Base-by-base conservation (phyloP, 495 filamentous ascomycete genomes). In the Neurospora cerealis region DNA sequence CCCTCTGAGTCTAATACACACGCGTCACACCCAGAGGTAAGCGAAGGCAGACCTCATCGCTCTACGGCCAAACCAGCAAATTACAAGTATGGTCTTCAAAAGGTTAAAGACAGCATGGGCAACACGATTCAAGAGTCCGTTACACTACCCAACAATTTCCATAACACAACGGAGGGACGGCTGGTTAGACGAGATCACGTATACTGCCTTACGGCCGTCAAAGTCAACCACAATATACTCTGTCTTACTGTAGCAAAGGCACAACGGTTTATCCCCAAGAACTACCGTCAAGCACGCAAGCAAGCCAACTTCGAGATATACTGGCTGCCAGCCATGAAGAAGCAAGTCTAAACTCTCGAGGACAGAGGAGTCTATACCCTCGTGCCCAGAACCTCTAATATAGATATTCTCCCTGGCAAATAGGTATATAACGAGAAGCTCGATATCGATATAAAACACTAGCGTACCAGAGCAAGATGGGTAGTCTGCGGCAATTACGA, bases 211-310 rank as follows among this genome's bases (percentile, higher is more conserved):
- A 44, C 42, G 2, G 6, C 19, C 4, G 4, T 44, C 1, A 44
- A 44, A 44, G 19, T 44, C 5, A 7, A 44, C n/a, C 13, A 44
- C 19, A 6, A 44, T 7, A 44, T 44, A 2, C 19, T n/a, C 6
- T 44, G 46, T 17, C 4, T 41, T 2, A 17, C 39, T 13, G 39
- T 1, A 41, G 13, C 1, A 1, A 5, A 41, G 5, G 4, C 13
- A 89, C 74, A 84, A 84, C 19, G 11, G 2, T 9, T 3, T 7
- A 41, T 72, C 34, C 72, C 66, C 2, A 54, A 74, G 69, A 74
- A 74, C 74, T 89, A 84, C n/a, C 70, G 54, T 11, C 13, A 48
- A 11, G 74, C 38, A 0, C 41, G 13, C 5, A 39, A 42, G 17
- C 39, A 44, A 13, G 9, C 5, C 0, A 71, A 74, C 17, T 71